Conservation (phyloP, 2,329 filamentous ascomycete species). For the Fusarium acutatum region DNA sequence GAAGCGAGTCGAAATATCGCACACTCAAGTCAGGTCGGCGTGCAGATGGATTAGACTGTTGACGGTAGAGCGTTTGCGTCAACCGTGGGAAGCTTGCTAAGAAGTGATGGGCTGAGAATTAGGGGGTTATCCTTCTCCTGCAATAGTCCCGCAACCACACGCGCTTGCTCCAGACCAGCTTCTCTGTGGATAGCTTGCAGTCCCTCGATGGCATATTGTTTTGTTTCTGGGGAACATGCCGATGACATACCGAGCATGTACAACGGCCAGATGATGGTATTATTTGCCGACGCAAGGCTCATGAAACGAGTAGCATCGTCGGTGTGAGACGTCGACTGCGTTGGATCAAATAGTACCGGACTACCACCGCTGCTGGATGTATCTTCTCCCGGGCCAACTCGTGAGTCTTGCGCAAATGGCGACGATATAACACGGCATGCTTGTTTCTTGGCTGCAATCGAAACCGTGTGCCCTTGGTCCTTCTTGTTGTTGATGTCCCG, state of each 20-base stretch:
- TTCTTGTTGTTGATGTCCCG: slow-evolving; percentile 45
- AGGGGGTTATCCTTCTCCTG: slow-evolving; percentile 43
- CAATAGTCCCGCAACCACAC: slow-evolving; percentile 53
- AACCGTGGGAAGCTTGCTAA: slow-evolving; percentile 41
- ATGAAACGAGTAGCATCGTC: slow-evolving; percentile 56
- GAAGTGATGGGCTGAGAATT: neutral
- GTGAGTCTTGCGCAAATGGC: slow-evolving; percentile 18
- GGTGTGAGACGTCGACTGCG: slow-evolving; percentile 45
- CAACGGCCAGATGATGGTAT: slow-evolving; percentile 60
- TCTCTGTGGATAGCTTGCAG: slow-evolving; percentile 56
- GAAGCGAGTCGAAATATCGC: neutral
- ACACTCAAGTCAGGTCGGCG: neutral
- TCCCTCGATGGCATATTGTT: slow-evolving; percentile 55
- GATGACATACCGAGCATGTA: slow-evolving; percentile 60
- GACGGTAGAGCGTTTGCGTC: slow-evolving; percentile 37
- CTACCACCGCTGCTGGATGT: slow-evolving; percentile 12
- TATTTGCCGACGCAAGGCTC: slow-evolving; percentile 58
- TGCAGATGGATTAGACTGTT: slow-evolving; percentile 37
- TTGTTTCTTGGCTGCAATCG: slow-evolving; percentile 43
- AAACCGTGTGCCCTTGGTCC: slow-evolving; percentile 25
- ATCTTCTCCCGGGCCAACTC: slow-evolving; percentile 31
- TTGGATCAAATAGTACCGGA: slow-evolving; percentile 53
- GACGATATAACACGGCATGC: slow-evolving; percentile 44
- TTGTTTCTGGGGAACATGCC: slow-evolving; percentile 52
- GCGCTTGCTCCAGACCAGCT: slow-evolving; percentile 56